These are phyloP conservation scores for Colletotrichum viniferum DNA, from an alignment of 2,329 filamentous ascomycete genomes.

Conservation along the genomic window DNA sequence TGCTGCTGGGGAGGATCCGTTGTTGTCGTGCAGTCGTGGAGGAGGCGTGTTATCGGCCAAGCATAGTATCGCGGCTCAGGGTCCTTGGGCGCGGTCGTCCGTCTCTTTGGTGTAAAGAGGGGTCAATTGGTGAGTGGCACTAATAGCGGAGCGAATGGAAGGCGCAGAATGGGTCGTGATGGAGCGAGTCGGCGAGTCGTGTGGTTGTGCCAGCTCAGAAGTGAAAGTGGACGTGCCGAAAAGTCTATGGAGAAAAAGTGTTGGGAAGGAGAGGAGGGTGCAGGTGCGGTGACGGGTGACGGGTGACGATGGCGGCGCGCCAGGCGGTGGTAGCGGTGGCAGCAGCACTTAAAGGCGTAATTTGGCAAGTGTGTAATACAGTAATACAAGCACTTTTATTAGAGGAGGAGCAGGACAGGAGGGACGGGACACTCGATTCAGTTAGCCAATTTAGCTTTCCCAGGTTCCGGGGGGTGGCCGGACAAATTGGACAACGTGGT, in stretches of 20 bases:
- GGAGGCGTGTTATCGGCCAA: neutral
- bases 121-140: constrained; percentile 15
- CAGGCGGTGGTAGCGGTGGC: neutral
- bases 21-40: neutral
- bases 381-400: constrained; percentile 20
- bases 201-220: neutral
- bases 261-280: neutral
- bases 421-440: constrained; percentile 5
- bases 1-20: constrained; percentile 15
- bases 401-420: constrained; percentile 9
- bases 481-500: constrained; percentile 13
- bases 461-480: constrained; percentile 1
- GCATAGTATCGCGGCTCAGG: neutral
- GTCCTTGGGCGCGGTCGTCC: neutral
- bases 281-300: neutral
- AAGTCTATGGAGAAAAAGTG: constrained; percentile 1
- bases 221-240: neutral
- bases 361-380: constrained; percentile 11
- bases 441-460: constrained; percentile 18
- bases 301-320: constrained; percentile 17
- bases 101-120: neutral
- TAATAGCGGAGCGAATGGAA: constrained; percentile 9
- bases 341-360: neutral
- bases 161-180: neutral
- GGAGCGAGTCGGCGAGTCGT: neutral